Evolutionary conservation across 495 filamentous ascomycete genomes (phyloP).

Genomic region (Penicillium cinerascens): DNA sequence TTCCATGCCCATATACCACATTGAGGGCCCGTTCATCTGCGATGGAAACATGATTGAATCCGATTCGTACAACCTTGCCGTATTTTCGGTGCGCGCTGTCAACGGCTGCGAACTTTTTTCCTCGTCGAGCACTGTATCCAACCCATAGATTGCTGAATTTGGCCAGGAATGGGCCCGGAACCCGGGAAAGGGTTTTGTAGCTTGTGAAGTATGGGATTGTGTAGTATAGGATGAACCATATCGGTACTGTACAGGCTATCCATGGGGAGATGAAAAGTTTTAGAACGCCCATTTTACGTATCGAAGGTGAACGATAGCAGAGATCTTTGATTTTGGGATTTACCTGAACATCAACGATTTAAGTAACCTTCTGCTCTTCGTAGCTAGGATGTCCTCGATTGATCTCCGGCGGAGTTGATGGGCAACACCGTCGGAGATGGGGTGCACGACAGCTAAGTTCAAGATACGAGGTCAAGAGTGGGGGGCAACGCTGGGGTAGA

Average conservation of each 20-base stretch:
- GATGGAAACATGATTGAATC: conserved; percentile 35
- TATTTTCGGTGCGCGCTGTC: conserved; percentile 36
- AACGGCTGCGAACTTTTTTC: conserved; percentile 22
- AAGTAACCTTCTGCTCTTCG: no score
- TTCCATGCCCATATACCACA: conserved; percentile 47
- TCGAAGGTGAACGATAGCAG: no score
- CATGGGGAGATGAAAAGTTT: conserved; percentile 15
- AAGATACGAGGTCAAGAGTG: no score
- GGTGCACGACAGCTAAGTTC: no score
- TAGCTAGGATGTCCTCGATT: no score
- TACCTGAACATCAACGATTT: no score
- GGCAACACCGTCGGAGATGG: no score
- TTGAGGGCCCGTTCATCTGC: conserved; percentile 27
- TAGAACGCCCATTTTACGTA: conserved; percentile 11
- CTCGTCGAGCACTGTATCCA: conserved; percentile 17
- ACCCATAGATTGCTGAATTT: conserved; percentile 29
- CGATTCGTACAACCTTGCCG: conserved; percentile 40
- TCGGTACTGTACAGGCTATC: conserved; percentile 8
- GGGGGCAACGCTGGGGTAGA: no score
- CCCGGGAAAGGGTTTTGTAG: conserved; percentile 5
- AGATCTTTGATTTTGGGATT: no score
- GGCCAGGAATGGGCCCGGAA: conserved; percentile 22
- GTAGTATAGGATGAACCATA: conserved; percentile 21
- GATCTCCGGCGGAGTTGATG: no score
- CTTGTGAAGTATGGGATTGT: conserved; percentile 21